These are phyloP conservation scores for Daedalea quercina DNA, from an alignment of 768 basidiomycete species.

Conservation along the genomic window DNA sequence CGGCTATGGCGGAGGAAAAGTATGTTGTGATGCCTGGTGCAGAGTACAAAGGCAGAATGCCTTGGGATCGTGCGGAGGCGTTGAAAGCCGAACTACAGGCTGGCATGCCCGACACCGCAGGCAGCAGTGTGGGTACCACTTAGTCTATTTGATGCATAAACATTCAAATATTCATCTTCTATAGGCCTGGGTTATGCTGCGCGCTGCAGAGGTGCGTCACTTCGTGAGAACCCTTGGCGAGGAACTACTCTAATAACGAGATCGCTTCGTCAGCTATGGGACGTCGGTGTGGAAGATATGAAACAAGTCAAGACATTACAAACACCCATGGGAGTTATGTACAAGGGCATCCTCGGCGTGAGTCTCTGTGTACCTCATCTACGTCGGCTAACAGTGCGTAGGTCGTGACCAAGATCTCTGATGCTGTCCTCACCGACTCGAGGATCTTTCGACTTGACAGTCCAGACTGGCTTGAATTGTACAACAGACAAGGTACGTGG, in stretches of 20 bases:
- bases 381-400: background rate
- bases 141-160: background rate
- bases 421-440: background rate
- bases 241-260: too few relatives aligned
- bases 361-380: background rate
- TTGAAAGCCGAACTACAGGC: background rate
- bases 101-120: background rate
- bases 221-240: background rate
- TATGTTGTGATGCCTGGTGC: too few relatives aligned
- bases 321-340: too few relatives aligned
- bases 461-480: background rate
- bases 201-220: background rate
- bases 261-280: background rate
- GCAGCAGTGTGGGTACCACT: constrained; percentile 4
- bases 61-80: background rate
- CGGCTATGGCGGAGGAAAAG: background rate
- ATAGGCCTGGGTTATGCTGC: background rate
- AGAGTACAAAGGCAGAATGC: background rate
- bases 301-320: background rate
- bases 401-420: background rate
- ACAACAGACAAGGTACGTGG: background rate
- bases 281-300: background rate
- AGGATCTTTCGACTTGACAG: background rate
- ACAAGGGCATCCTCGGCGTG: background rate
- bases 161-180: too few relatives aligned